Conservation (phyloP, 2,329 filamentous ascomycete species). For the Leptographium lundbergii region DNA sequence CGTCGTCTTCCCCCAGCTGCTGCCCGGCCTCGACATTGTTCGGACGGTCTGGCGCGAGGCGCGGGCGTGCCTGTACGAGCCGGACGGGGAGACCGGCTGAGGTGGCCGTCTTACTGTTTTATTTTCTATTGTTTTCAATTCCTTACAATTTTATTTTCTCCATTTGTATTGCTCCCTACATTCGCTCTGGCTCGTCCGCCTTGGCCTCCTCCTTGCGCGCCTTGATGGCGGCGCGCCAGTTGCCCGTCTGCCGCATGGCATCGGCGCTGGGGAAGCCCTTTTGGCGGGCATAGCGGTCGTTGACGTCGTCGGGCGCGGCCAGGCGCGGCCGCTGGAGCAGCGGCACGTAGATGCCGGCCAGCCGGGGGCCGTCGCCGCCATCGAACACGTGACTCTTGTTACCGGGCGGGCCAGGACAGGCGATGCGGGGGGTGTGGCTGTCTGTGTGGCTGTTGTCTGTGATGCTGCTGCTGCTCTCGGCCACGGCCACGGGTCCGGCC, state of each 20-base stretch:
- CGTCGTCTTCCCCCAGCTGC: constrained; percentile 79
- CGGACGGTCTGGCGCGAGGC: constrained; percentile 86
- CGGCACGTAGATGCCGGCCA: constrained; percentile 41
- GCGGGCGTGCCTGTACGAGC: constrained; percentile 67
- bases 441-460: not conserved
- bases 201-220: constrained; percentile 15
- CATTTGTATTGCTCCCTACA: not conserved
- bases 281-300: constrained; percentile 48
- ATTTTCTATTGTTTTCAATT: not conserved
- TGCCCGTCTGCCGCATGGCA: constrained; percentile 30
- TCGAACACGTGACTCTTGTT: constrained; percentile 34
- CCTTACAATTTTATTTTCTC: not conserved
- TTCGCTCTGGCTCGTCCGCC: not conserved
- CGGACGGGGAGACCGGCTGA: too few relatives aligned
- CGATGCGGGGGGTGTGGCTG: constrained; percentile 30
- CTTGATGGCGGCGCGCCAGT: constrained; percentile 21
- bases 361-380: constrained; percentile 38
- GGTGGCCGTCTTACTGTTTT: too few relatives aligned
- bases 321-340: constrained; percentile 38
- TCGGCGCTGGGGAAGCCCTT: constrained; percentile 43
- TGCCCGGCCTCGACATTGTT: constrained; percentile 63
- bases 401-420: constrained; percentile 14
- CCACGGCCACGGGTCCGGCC: not conserved
- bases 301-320: constrained; percentile 39
- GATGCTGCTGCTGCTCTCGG: too few relatives aligned